Base-by-base conservation (phyloP, 768 basidiomycete species). In the Leccinum disarticulatum region DNA sequence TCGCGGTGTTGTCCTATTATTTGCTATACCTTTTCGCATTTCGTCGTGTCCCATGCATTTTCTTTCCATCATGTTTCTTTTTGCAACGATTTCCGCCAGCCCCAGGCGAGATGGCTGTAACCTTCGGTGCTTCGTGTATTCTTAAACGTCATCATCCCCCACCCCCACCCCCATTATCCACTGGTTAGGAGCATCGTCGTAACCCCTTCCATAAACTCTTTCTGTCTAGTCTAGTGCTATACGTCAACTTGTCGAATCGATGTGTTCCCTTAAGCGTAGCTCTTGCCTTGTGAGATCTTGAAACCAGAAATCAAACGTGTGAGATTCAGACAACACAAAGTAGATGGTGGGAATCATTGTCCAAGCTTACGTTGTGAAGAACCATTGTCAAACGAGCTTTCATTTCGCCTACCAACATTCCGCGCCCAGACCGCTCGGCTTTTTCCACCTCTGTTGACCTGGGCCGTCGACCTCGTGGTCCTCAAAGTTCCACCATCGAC, bases 161-260 rank as follows among this genome's bases (percentile, higher is more conserved):
- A 11, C 41, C n/a, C 69, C 27, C 27, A 25, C 25, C 30, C 5
- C 73, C 74, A 77, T 72, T 64, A 63, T 67, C 70, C 80, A 81
- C 73, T 83, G 79, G 80, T 68, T 63, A 75, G 76, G 79, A 82
- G 80, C 76, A 81, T 76, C 78, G 83, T 83, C 81, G 81, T 79
- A 81, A 59, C 79, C 77, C 78, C 70, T 62, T 22, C 52, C 48
- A 58, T 55, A 47, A 35, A 47, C 27, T 46, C 19, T n/a, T 47
- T 47, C 51, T 53, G 28, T 47, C 60, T 61, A 56, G 53, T 46
- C 48, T 65, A 46, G 43, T 46, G 19, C n/a, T 11, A 46, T 13
- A n/a, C 17, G 9, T n/a, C 41, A 10, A 43, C 41, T 43, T 43
- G 41, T 10, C n/a, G 4, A 43, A 43, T 48, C 47, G 22, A 48